Evolutionary conservation across 805 yeast genomes (phyloP).

Genomic region (Candida odintsovae): DNA sequence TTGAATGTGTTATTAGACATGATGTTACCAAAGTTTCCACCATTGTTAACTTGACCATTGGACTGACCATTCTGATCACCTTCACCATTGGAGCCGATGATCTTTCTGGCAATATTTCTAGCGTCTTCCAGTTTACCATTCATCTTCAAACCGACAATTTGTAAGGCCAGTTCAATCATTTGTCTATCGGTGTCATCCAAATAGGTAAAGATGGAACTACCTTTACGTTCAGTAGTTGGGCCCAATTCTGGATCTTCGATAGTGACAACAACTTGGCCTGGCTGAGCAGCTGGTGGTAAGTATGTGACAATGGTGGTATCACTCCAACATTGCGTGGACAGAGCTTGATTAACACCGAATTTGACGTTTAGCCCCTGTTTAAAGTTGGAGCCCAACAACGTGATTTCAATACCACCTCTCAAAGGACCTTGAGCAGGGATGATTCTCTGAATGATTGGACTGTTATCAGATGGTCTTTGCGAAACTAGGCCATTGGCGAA

Average conservation of each 20-base stretch:
- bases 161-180: slow-evolving; percentile 89
- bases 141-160: slow-evolving; percentile 95
- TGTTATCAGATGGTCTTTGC: slow-evolving; percentile 1
- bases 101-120: slow-evolving; percentile 83
- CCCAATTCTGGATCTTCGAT: slow-evolving; percentile 48
- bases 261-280: slow-evolving; percentile 92
- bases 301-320: slow-evolving; percentile 90
- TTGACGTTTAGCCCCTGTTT: slow-evolving; percentile 75
- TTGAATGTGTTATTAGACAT: slow-evolving; percentile 5
- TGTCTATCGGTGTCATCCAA: slow-evolving; percentile 94
- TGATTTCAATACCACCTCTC: slow-evolving; percentile 94
- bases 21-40: slow-evolving; percentile 4
- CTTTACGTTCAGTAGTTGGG: slow-evolving; percentile 11
- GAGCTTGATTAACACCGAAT: slow-evolving; percentile 76
- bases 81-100: slow-evolving; percentile 58
- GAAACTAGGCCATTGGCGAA: background rate
- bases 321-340: slow-evolving; percentile 95
- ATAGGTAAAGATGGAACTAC: slow-evolving; percentile 64
- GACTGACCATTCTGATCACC: slow-evolving; percentile 19
- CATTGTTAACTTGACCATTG: slow-evolving; percentile 8
- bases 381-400: slow-evolving; percentile 83
- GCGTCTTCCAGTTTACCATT: slow-evolving; percentile 95
- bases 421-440: slow-evolving; percentile 96
- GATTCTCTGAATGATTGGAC: slow-evolving; percentile 59
- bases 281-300: slow-evolving; percentile 82